Percentiles rank a stretch among this genome's conserved stretches.
Conservation (phyloP, 495 filamentous ascomycete genomes). For the Aspergillus ostianus region DNA sequence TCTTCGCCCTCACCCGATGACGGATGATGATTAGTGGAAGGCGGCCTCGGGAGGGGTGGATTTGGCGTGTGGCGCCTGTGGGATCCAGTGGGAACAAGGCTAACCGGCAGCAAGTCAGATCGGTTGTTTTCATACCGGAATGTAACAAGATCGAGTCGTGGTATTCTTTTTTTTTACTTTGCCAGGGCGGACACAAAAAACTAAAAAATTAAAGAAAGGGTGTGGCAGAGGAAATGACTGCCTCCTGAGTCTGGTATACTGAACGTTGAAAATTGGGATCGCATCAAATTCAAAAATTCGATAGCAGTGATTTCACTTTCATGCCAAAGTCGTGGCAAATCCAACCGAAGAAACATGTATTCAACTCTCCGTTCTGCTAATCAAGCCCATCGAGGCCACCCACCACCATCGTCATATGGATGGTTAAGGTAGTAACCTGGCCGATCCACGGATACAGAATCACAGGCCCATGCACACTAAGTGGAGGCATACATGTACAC, state of each 20-base stretch:
- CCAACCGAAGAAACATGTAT: background rate
- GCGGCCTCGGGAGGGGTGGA: slow-evolving; percentile 21
- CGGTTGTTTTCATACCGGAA: slow-evolving; percentile 21
- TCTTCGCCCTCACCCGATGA: background rate
- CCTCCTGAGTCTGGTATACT: too few relatives aligned
- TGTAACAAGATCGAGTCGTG: slow-evolving; percentile 25
- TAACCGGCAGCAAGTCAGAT: slow-evolving; percentile 31
- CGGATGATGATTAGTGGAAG: slow-evolving; percentile 12
- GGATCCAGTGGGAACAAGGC: slow-evolving; percentile 34
- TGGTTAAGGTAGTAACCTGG: slow-evolving; percentile 4
- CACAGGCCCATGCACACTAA: slow-evolving; percentile 16
- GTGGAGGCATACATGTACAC: slow-evolving; percentile 4
- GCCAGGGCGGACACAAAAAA: background rate
- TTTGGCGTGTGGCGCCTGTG: slow-evolving; percentile 21
- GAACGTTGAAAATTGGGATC: background rate
- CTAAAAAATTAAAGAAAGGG: background rate
- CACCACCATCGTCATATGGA: slow-evolving; percentile 5
- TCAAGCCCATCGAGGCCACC: background rate
- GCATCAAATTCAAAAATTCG: background rate
- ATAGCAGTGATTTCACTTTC: background rate
- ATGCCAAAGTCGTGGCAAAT: background rate
- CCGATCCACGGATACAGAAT: slow-evolving; percentile 16
- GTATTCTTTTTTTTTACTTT: slow-evolving; percentile 11
- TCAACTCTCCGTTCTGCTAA: background rate
- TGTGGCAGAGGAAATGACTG: background rate